These are phyloP conservation scores for Echeveria elegans DNA, from an alignment of 164 flowering plant genomes.

Conservation along the genomic window DNA sequence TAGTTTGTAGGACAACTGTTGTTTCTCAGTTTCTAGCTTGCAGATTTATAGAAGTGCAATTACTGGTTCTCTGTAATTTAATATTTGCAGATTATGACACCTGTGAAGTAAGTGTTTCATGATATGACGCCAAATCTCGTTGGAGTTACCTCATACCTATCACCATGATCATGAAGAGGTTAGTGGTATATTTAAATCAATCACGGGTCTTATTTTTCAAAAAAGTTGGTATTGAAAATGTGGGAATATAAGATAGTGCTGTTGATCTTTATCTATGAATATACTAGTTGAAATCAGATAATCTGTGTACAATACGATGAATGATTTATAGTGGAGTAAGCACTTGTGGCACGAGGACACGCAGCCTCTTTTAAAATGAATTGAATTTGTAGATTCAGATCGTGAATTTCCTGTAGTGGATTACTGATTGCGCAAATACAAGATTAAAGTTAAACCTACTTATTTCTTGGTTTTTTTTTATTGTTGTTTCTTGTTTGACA, in stretches of 20 bases:
- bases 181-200: background rate
- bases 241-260: slow-evolving; percentile 4
- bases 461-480: background rate
- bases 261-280: background rate
- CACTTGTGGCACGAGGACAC: background rate
- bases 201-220: slow-evolving; percentile 4
- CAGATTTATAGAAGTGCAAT: background rate
- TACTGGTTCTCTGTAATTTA: background rate
- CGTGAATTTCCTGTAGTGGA: background rate
- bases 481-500: background rate
- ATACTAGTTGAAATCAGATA: background rate
- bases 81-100: background rate
- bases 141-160: slow-evolving; percentile 1
- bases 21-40: background rate
- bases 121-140: slow-evolving; percentile 3
- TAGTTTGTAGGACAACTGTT: background rate
- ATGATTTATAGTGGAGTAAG: background rate
- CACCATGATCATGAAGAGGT: background rate
- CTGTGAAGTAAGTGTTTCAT: background rate
- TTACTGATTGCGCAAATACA: background rate
- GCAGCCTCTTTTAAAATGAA: background rate
- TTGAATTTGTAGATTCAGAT: background rate
- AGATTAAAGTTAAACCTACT: background rate
- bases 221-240: slow-evolving; percentile 4
- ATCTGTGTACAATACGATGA: background rate